Conservation (phyloP, 176 grass and related monocot genomes). For the Ananas comosus region DNA sequence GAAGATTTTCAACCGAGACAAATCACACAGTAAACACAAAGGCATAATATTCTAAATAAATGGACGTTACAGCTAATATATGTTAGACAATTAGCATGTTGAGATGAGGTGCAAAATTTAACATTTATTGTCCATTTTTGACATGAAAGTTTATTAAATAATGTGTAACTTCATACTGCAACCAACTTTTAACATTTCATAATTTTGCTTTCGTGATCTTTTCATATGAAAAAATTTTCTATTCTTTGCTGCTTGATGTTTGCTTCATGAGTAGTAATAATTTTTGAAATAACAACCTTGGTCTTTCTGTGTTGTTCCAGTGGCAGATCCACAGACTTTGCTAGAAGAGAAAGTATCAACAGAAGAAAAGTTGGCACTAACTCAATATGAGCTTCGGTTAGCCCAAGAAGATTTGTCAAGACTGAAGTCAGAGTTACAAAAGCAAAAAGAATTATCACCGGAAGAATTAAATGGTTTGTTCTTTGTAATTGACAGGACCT, state of each 20-base stretch:
- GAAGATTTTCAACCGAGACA: too few species aligned
- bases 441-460: constrained; percentile 41
- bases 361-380: constrained; percentile 63
- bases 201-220: too few species aligned
- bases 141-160: too few species aligned
- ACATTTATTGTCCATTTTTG: too few species aligned
- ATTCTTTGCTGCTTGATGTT: not conserved
- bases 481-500: constrained; percentile 10
- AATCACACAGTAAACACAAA: too few species aligned
- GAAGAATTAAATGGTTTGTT: constrained; percentile 50
- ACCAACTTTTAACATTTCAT: too few species aligned
- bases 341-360: constrained; percentile 73
- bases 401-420: constrained; percentile 75
- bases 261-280: constrained; percentile 2
- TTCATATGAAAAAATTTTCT: too few species aligned
- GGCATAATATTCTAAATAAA: too few species aligned
- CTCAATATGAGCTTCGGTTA: constrained; percentile 85
- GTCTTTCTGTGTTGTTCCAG: constrained; percentile 33
- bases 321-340: constrained; percentile 88
- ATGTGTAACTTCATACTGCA: too few species aligned
- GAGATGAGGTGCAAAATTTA: too few species aligned
- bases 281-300: constrained; percentile 13
- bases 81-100: too few species aligned
- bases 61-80: too few species aligned
- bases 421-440: constrained; percentile 70